Percentiles rank a stretch among this genome's conserved stretches.
phyloP scores from a whole-genome alignment of 164 flowering plant genomes.

The Cinnamomum micranthum region DNA sequence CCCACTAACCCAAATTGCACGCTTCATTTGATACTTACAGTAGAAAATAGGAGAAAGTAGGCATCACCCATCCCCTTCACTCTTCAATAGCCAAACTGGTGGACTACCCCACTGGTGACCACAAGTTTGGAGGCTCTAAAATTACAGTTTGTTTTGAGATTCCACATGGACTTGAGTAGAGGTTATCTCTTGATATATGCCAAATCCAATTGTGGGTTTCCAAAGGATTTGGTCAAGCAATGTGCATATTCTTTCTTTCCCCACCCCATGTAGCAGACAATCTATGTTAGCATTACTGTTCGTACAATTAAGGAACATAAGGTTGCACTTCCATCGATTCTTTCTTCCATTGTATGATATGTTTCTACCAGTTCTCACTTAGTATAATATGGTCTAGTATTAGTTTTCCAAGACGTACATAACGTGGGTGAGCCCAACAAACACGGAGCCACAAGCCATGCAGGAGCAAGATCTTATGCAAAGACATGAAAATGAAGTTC shows the following conservation, averaged over 20 bases:
- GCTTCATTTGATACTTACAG: too few relatives aligned
- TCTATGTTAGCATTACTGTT: neutral
- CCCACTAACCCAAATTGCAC: too few relatives aligned
- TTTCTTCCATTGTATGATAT: neutral
- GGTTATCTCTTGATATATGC: too few relatives aligned
- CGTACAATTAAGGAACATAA: neutral
- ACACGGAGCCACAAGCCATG: constrained; percentile 26
- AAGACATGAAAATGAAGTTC: constrained; percentile 22
- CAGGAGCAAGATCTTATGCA: constrained; percentile 11
- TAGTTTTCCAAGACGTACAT: constrained; percentile 6
- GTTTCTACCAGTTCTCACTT: neutral
- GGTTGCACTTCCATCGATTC: neutral
- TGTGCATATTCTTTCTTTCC: too few relatives aligned
- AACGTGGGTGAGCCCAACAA: constrained; percentile 20
- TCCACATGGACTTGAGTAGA: neutral
- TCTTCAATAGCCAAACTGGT: too few relatives aligned
- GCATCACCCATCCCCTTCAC: too few relatives aligned
- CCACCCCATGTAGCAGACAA: neutral
- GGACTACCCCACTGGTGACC: too few relatives aligned
- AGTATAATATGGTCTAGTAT: neutral
- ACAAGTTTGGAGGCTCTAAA: neutral
- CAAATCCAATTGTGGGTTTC: neutral
- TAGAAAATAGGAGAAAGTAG: too few relatives aligned
- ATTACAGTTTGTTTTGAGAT: neutral
- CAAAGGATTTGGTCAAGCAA: neutral